phyloP scores from a whole-genome alignment of 2,329 filamentous ascomycete genomes.

The Cytospora piceae region DNA sequence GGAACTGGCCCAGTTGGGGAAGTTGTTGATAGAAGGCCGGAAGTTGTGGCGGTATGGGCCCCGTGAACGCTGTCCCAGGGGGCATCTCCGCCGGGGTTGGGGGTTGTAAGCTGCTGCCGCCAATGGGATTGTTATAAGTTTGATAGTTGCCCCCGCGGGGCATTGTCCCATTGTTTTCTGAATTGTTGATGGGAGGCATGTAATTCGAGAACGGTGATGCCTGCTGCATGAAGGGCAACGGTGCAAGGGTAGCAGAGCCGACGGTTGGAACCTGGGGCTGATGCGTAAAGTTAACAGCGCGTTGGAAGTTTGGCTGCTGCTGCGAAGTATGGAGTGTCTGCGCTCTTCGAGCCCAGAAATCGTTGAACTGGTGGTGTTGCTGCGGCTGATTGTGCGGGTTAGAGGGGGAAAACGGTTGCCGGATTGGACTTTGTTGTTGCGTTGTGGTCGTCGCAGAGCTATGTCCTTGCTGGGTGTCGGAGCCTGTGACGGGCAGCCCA shows the following conservation, averaged over 20 bases:
- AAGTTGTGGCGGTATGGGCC: conserved; percentile 1
- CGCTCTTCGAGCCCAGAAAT: conserved; percentile 11
- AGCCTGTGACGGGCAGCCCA: conserved; percentile 30
- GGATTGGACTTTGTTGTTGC: conserved; percentile 20
- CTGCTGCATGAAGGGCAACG: conserved; percentile 10
- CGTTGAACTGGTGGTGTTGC: background rate
- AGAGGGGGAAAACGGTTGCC: conserved; percentile 7
- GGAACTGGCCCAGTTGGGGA: conserved; percentile 15
- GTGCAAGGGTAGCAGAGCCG: conserved; percentile 14
- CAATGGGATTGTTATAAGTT: conserved; percentile 5
- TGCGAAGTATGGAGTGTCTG: conserved; percentile 11
- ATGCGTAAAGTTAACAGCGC: conserved; percentile 2
- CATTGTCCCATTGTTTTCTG: conserved; percentile 2
- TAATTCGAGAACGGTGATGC: conserved; percentile 6
- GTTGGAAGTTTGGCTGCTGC: conserved; percentile 17
- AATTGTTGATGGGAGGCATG: conserved; percentile 2
- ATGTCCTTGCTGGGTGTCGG: conserved; percentile 11
- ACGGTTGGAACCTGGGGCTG: conserved; percentile 3
- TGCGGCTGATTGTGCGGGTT: conserved; percentile 4
- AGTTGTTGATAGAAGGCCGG: conserved; percentile 20
- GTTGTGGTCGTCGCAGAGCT: conserved; percentile 8
- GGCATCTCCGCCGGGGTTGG: conserved; percentile 12
- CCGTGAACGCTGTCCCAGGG: conserved; percentile 9
- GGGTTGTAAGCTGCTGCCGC: conserved; percentile 10
- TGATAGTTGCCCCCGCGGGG: conserved; percentile 8